A percentile compares a stretch with the other conserved stretches of the same genome.
Evolutionary conservation across 345 rosid genomes (phyloP).

Genomic region (Schrenkiella parvula): DNA sequence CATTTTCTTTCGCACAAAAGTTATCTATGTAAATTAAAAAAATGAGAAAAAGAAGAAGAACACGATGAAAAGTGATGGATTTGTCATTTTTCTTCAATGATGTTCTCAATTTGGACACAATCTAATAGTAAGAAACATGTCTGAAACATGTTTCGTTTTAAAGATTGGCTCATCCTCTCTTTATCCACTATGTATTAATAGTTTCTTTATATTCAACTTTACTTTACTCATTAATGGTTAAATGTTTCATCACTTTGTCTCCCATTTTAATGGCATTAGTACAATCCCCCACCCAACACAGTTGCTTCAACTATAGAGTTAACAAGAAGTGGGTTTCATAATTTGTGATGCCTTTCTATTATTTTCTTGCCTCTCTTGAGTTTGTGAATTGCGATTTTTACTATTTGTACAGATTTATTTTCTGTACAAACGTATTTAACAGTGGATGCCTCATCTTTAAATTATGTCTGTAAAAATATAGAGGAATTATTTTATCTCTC

Average conservation of each 20-base stretch:
- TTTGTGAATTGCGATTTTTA: constrained; percentile 11
- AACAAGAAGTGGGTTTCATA: constrained; percentile 30
- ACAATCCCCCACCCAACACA: constrained; percentile 31
- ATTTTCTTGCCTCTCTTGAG: constrained; percentile 23
- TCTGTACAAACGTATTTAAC: not conserved
- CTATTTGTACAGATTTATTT: not conserved
- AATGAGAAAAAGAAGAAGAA: not conserved
- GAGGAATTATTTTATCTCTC: not conserved
- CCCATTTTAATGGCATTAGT: constrained; percentile 31
- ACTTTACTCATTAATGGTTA: constrained; percentile 24
- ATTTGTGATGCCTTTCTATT: constrained; percentile 19
- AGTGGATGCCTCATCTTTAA: not conserved
- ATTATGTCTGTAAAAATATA: not conserved
- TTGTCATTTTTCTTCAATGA: constrained; percentile 18
- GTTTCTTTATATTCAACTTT: constrained; percentile 22
- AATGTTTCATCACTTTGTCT: constrained; percentile 29
- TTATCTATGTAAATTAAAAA: constrained; percentile 9
- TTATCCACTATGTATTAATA: constrained; percentile 24
- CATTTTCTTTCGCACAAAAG: constrained; percentile 23
- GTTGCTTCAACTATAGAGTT: constrained; percentile 29
- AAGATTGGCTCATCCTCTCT: constrained; percentile 25
- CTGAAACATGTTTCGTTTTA: constrained; percentile 32
- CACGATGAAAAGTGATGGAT: constrained; percentile 27
- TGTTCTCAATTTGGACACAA: constrained; percentile 27
- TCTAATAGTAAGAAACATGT: constrained; percentile 36